Conservation (phyloP, 1,284 basidiomycete species). For the Tilletia walkeri region DNA sequence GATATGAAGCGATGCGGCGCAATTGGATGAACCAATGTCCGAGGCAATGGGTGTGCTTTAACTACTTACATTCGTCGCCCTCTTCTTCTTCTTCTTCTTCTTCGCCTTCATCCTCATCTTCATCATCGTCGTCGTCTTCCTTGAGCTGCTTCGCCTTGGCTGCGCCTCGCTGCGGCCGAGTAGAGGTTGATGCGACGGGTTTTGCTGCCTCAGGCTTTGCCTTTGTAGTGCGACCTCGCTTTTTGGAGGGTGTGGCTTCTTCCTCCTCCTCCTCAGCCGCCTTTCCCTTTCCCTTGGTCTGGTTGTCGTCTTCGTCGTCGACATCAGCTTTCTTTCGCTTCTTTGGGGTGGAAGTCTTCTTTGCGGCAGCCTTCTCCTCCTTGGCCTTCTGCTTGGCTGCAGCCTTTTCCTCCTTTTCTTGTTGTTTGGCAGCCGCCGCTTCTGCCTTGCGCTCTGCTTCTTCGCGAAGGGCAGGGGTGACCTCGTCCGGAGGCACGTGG, state of each 20-base stretch:
- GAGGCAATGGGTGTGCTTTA: neutral
- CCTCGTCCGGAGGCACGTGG: neutral
- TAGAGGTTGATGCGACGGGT: neutral
- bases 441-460: slow-evolving; percentile 9
- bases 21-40: neutral
- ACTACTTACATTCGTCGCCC: slow-evolving; percentile 5
- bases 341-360: neutral
- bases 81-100: neutral
- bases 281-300: neutral
- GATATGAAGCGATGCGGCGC: too few species aligned
- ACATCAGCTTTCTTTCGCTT: slow-evolving; percentile 1
- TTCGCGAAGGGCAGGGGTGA: neutral
- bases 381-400: neutral
- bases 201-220: neutral
- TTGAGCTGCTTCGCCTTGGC: neutral
- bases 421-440: slow-evolving; percentile 2
- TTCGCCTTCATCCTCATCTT: neutral
- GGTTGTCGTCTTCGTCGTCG: neutral
- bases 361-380: neutral
- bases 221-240: too few species aligned
- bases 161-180: neutral
- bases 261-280: neutral
- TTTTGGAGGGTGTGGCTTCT: too few species aligned
- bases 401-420: slow-evolving; percentile 1
- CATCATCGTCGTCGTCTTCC: neutral